A percentile compares a stretch with the other conserved stretches of the same genome.
phyloP scores from a whole-genome alignment of 768 basidiomycete species.

The Inosperma sp. region DNA sequence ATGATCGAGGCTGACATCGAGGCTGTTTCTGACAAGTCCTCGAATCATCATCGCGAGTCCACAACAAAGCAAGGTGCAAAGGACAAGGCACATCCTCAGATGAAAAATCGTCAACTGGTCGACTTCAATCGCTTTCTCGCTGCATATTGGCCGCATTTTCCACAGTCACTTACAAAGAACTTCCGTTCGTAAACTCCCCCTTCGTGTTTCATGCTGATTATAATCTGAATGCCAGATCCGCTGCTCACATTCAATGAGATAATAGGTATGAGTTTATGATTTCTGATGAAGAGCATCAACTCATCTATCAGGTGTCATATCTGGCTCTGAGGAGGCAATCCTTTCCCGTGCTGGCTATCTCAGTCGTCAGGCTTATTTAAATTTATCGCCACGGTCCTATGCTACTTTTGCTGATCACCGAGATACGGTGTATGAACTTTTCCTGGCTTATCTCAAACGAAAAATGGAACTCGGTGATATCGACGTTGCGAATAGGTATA shows the following conservation, averaged over 20 bases:
- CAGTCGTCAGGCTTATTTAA: constrained; percentile 40
- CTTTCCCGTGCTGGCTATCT: constrained; percentile 35
- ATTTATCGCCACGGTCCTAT: constrained; percentile 48
- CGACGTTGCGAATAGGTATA: constrained; percentile 59
- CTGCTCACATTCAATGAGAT: constrained; percentile 61
- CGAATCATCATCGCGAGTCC: no score
- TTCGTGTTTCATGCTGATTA: not conserved
- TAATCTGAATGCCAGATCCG: constrained; percentile 43
- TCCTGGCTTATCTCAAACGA: constrained; percentile 44
- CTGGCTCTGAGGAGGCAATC: constrained; percentile 59
- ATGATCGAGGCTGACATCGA: constrained; percentile 46
- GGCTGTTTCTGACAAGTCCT: no score
- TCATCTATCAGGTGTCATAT: constrained; percentile 48
- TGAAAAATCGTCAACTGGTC: constrained; percentile 26
- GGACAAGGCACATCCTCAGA: not conserved
- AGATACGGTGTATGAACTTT: constrained; percentile 47
- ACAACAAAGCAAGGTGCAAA: no score
- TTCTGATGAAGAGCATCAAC: not conserved
- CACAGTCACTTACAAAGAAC: constrained; percentile 41
- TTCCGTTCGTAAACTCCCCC: not conserved
- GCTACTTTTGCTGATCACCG: constrained; percentile 51
- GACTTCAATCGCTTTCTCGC: constrained; percentile 45
- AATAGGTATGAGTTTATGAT: constrained; percentile 41
- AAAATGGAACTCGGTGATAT: constrained; percentile 41
- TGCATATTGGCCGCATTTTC: constrained; percentile 58